Percentiles rank a stretch among this genome's conserved stretches.
Evolutionary conservation across 2,329 filamentous ascomycete genomes (phyloP).

Genomic region (Ilyonectria sp.): DNA sequence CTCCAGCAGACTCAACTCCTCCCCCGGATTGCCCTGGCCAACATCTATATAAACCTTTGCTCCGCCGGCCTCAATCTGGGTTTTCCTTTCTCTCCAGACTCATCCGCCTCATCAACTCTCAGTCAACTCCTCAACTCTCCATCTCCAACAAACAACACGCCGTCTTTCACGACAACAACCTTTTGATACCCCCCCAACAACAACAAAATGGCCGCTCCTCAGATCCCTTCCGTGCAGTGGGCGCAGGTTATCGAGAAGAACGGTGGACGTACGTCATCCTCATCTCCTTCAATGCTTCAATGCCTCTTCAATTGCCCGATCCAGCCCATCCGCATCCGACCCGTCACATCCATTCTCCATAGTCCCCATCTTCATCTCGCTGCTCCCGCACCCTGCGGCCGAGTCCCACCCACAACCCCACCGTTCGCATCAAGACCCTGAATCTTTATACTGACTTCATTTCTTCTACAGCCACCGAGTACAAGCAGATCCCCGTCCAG

Average conservation of each 20-base stretch:
- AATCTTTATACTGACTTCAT: conserved; percentile 35
- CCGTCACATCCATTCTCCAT: conserved; percentile 12
- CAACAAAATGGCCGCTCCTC: conserved; percentile 49
- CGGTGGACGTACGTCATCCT: conserved; percentile 72
- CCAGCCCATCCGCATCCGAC: background rate
- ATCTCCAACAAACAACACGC: conserved; percentile 23
- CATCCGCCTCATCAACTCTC: conserved; percentile 45
- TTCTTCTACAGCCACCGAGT: conserved; percentile 67
- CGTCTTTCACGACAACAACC: conserved; percentile 41
- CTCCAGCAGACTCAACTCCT: conserved; percentile 15
- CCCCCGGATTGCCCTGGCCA: conserved; percentile 39
- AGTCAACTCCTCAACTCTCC: conserved; percentile 42
- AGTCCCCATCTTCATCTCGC: conserved; percentile 7
- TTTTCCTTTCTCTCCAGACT: conserved; percentile 45
- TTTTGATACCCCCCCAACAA: conserved; percentile 40
- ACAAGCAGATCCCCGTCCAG: conserved; percentile 86
- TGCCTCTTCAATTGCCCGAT: conserved; percentile 5
- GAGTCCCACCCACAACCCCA: conserved; percentile 39
- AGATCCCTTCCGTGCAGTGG: conserved; percentile 89
- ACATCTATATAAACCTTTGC: conserved; percentile 49
- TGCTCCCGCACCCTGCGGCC: conserved; percentile 31
- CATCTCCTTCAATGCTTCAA: conserved; percentile 6
- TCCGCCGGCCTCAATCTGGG: conserved; percentile 39
- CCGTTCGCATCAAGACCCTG: conserved; percentile 30
- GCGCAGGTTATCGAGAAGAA: conserved; percentile 90